These are phyloP conservation scores for Coemansia sp. DNA, from an alignment of 192 early-diverging fungal genomes.

Conservation along the genomic window DNA sequence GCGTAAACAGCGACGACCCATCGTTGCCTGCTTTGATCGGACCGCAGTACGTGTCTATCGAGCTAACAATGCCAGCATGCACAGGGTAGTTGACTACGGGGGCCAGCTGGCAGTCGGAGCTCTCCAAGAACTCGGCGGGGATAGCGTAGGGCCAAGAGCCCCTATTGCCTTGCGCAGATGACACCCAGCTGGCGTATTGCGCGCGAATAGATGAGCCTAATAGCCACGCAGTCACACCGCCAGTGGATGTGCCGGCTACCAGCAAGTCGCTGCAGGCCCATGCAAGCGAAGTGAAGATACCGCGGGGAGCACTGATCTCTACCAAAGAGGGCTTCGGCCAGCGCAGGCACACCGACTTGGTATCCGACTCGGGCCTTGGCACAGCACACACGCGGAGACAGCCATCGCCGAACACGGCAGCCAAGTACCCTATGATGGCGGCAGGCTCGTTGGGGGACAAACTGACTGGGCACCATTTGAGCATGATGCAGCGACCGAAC, in stretches of 20 bases:
- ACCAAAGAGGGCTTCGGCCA: conserved; percentile 33
- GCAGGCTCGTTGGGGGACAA: background rate
- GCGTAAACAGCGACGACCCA: conserved; percentile 8
- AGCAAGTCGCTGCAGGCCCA: conserved; percentile 33
- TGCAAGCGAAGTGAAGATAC: conserved; percentile 28
- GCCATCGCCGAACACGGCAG: conserved; percentile 44
- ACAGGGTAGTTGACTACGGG: conserved; percentile 22
- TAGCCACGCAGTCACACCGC: conserved; percentile 25
- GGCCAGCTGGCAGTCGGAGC: background rate
- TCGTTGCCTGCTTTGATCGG: background rate
- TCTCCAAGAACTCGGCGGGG: background rate
- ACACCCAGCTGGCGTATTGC: conserved; percentile 7
- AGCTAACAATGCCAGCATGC: conserved; percentile 12
- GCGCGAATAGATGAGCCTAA: conserved; percentile 1
- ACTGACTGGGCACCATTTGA: conserved; percentile 45
- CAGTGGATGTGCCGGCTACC: conserved; percentile 30
- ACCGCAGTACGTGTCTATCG: background rate
- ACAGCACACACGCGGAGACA: conserved; percentile 32
- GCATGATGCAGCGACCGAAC: conserved; percentile 30
- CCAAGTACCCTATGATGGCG: conserved; percentile 18
- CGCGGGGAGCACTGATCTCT: conserved; percentile 23
- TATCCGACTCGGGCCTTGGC: conserved; percentile 5
- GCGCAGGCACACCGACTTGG: conserved; percentile 13
- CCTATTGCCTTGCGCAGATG: background rate
- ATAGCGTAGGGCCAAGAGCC: conserved; percentile 11